Conservation (phyloP, 805 yeast species). For the Scheffersomyces lignosus region DNA sequence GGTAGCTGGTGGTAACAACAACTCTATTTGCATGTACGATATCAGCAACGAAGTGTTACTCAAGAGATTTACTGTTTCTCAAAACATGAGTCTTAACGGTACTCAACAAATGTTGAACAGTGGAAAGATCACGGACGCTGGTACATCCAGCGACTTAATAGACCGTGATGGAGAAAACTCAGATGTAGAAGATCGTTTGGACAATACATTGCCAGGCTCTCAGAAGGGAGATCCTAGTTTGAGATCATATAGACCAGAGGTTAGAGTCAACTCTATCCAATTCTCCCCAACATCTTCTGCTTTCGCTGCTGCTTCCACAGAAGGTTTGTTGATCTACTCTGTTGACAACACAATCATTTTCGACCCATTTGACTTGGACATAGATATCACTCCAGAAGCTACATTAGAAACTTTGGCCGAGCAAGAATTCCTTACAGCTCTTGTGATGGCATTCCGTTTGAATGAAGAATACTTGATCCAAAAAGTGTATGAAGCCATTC, state of each 20-base stretch:
- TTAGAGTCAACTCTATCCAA: slow-evolving; percentile 73
- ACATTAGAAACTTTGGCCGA: slow-evolving; percentile 55
- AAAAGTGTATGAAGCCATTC: slow-evolving; percentile 70
- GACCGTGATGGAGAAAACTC: slow-evolving; percentile 86
- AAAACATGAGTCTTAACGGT: slow-evolving; percentile 89
- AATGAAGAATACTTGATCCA: slow-evolving; percentile 78
- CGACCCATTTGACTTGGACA: slow-evolving; percentile 93
- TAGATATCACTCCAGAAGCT: slow-evolving; percentile 85
- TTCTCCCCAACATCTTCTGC: slow-evolving; percentile 90
- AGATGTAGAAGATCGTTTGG: slow-evolving; percentile 80
- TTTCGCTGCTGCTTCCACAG: slow-evolving; percentile 94
- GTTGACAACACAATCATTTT: slow-evolving; percentile 73
- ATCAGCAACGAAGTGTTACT: slow-evolving; percentile 83
- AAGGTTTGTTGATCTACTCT: slow-evolving; percentile 82
- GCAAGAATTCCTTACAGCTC: slow-evolving; percentile 70
- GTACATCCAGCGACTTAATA: slow-evolving; percentile 68
- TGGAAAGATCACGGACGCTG: slow-evolving; percentile 82
- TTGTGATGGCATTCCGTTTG: slow-evolving; percentile 91
- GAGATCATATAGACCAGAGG: slow-evolving; percentile 73
- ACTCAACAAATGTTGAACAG: slow-evolving; percentile 79
- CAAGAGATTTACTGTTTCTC: slow-evolving; percentile 79
- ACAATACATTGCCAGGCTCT: slow-evolving; percentile 82
- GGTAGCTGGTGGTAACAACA: slow-evolving; percentile 92
- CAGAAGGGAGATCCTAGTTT: slow-evolving; percentile 72
- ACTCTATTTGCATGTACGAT: slow-evolving; percentile 89